Base-by-base conservation (phyloP, 2,329 filamentous ascomycete genomes). In the Ophiocordyceps robertsii region DNA sequence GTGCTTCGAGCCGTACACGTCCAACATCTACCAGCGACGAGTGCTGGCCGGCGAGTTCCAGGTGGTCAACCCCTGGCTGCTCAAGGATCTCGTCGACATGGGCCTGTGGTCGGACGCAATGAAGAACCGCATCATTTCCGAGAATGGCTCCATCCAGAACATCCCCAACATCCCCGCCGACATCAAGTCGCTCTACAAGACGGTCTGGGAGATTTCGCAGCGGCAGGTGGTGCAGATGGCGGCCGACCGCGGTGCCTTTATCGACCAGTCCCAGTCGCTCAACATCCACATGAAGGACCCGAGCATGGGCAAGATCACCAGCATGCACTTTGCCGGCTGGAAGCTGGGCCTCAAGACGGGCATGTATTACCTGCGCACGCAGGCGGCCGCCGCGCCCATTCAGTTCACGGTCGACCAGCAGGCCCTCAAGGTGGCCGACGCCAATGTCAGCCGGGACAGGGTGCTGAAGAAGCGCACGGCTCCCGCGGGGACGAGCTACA, bases 281-380 rank as follows among this genome's bases (percentile, higher is more conserved):
- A 98, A 98, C 75, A 96, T 98, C 54, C 92, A 98, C 73, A 88
- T 98, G 82, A 94, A 93, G 66, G 90, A 96, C 58, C 92, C 92
- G 36, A 95, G 89, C 41, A 96, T 98, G 90, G 92, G 92, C 68
- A 98, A 98, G 77, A 95, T 98, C 64, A 98, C 92, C 46, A 92
- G 84, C 64, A 98, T 98, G 92, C 92, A 98, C 72, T 98, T 98
- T 60, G 78, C 92, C 39, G 92, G 92, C 55, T 98, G 92, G 92
- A 98, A 96, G 75, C 81, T 96, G 51, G 92, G 92, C 58, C 78
- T 98, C 53, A 98, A 98, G 83, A 98, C 92, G 31, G 92, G 92
- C 71, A 96, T 98, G 92, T 98, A 98, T 80, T 98, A 98, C 68
- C 81, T 98, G 54, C 87, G 92, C 56, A 98, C 92, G 39, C 92